Percentiles rank a stretch among this genome's conserved stretches.
phyloP scores from a whole-genome alignment of 129 eudicot genomes.

The Ambrosia trifida region DNA sequence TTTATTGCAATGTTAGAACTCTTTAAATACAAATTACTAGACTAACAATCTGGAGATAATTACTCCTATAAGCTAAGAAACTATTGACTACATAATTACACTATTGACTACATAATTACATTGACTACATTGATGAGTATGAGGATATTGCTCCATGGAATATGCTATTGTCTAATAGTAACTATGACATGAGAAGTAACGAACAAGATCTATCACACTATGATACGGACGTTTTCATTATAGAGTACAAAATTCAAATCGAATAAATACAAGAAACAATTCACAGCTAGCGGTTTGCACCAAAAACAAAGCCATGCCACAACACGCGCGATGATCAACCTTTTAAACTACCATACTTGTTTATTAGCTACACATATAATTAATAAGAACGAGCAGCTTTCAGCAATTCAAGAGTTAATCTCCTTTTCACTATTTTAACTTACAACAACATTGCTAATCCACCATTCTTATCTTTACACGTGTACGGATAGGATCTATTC shows the following conservation, averaged over 20 bases:
- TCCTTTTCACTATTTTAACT: constrained; percentile 25
- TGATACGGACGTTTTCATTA: neutral
- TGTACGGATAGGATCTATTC: neutral
- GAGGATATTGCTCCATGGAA: no score
- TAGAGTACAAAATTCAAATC: constrained; percentile 9
- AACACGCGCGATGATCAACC: constrained; percentile 7
- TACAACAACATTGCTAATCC: constrained; percentile 32
- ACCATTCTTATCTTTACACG: constrained; percentile 26
- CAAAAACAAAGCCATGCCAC: constrained; percentile 14
- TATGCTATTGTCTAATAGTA: no score
- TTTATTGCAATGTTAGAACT: no score
- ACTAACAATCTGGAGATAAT: no score
- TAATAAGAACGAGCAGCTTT: neutral
- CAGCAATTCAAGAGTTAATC: constrained; percentile 12
- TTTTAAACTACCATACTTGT: constrained; percentile 12
- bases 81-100: no score
- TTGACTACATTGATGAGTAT: no score
- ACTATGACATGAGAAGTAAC: no score
- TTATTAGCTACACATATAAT: neutral
- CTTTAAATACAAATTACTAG: no score
- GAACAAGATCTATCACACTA: neutral
- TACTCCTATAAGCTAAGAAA: no score
- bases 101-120: no score
- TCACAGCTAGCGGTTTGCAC: neutral
- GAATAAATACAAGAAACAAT: constrained; percentile 6